Conservation (phyloP, 495 filamentous ascomycete genomes). For the Aspergillus baeticus region DNA sequence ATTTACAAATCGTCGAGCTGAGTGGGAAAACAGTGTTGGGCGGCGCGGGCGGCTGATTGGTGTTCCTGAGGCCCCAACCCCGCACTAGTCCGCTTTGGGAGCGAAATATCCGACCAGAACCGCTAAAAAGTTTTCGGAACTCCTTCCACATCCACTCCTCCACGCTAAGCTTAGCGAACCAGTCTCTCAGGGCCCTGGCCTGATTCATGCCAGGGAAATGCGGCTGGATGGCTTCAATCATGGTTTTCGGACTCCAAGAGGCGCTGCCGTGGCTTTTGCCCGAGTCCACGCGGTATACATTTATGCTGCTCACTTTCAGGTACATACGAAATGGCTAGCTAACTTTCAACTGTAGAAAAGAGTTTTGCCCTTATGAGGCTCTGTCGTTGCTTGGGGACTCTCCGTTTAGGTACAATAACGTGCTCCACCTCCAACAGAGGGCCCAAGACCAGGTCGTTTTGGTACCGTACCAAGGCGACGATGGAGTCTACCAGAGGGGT, state of each 20-base stretch:
- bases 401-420: background rate
- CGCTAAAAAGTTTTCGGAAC: no score
- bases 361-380: conserved; percentile 3
- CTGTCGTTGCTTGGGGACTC: background rate
- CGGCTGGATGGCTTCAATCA: no score
- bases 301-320: background rate
- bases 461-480: background rate
- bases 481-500: background rate
- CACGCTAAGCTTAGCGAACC: conserved; percentile 9
- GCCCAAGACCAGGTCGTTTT: background rate
- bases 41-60: conserved; percentile 9
- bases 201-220: no score
- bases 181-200: background rate
- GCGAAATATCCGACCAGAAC: background rate
- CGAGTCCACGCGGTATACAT: background rate
- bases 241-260: background rate
- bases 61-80: conserved; percentile 14
- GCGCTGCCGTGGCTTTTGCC: background rate
- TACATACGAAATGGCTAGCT: no score
- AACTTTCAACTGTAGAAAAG: background rate
- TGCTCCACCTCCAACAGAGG: conserved; percentile 1
- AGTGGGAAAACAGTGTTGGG: background rate
- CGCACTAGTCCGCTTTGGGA: background rate
- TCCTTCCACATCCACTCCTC: background rate
- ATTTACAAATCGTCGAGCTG: background rate